phyloP scores from a whole-genome alignment of 2,329 filamentous ascomycete genomes.

The Fusarium continuum region DNA sequence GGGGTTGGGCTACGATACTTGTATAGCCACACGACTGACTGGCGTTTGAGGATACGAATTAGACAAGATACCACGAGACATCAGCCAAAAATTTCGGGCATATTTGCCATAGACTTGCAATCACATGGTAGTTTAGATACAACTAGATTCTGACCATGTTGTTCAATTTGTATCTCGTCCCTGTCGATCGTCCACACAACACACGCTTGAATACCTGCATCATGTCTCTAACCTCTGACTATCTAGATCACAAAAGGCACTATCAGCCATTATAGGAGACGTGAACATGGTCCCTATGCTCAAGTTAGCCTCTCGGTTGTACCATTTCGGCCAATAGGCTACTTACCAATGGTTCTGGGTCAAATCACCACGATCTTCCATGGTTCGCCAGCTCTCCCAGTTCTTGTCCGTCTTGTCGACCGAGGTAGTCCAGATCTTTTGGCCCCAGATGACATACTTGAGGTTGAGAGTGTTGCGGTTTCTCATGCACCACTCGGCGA shows the following conservation, averaged over 20 bases:
- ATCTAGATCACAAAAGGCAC: not conserved
- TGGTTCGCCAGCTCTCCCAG: constrained; percentile 55
- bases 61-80: constrained; percentile 23
- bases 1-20: not conserved
- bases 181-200: not conserved
- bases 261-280: constrained; percentile 40
- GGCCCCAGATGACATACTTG: constrained; percentile 62
- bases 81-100: not conserved
- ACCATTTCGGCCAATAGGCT: rapidly evolving
- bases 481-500: constrained; percentile 61
- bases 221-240: not conserved
- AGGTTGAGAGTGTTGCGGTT: constrained; percentile 52
- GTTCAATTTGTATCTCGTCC: not conserved
- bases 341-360: constrained; percentile 57
- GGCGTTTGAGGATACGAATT: constrained; percentile 17
- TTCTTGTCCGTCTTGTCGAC: constrained; percentile 47
- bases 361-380: constrained; percentile 53
- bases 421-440: constrained; percentile 56
- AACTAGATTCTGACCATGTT: not conserved
- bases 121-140: not conserved
- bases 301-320: not conserved
- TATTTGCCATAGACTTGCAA: not conserved
- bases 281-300: constrained; percentile 41
- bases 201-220: not conserved
- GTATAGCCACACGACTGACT: not conserved